Evolutionary conservation across 441 rosid species (phyloP).

Genomic region (Gossypium trilobum): DNA sequence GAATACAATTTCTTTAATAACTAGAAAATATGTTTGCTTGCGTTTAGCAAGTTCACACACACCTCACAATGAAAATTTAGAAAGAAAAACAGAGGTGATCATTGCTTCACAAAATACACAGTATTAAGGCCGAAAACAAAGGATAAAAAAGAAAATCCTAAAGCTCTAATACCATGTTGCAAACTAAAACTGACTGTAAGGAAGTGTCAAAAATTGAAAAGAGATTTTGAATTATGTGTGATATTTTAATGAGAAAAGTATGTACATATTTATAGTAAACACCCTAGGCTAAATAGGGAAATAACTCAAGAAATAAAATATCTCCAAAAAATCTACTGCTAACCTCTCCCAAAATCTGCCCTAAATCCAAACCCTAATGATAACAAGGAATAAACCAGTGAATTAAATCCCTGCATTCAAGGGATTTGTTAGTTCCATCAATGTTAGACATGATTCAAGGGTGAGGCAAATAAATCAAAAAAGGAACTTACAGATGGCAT

Average conservation of each 20-base stretch:
- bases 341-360: neutral
- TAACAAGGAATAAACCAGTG: neutral
- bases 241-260: neutral
- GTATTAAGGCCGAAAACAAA: neutral
- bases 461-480: neutral
- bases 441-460: neutral
- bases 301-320: neutral
- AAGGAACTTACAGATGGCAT: neutral
- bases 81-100: neutral
- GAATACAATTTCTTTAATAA: neutral
- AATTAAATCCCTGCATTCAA: neutral
- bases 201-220: neutral
- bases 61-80: neutral
- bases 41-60: neutral
- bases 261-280: neutral
- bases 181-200: neutral
- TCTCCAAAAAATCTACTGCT: neutral
- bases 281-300: neutral
- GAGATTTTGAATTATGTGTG: neutral
- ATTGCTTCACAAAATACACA: neutral
- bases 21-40: neutral
- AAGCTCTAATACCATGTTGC: neutral
- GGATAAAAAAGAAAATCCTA: neutral
- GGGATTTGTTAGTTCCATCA: neutral
- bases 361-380: neutral